Conservation (phyloP, 2,329 filamentous ascomycete species). For the Penicillium sp. region DNA sequence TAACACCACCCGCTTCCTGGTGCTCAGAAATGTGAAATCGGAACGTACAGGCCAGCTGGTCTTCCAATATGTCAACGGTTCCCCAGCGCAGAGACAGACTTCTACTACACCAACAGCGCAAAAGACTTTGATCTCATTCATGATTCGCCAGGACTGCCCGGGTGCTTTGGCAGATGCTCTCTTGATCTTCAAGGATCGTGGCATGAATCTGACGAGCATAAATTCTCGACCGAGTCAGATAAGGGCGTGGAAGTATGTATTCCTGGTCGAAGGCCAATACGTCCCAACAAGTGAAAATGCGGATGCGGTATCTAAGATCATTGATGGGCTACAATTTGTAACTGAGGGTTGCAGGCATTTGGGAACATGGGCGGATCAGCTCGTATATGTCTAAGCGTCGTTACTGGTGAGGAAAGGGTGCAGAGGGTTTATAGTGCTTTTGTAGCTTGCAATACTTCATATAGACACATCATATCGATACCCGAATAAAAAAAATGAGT, state of each 20-base stretch:
- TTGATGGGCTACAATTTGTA: too few relatives aligned
- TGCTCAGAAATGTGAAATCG: conserved; percentile 36
- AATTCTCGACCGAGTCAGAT: conserved; percentile 71
- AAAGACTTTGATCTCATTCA: conserved; percentile 77
- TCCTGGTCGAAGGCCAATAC: conserved; percentile 77
- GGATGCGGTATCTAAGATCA: too few relatives aligned
- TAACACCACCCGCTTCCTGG: conserved; percentile 43
- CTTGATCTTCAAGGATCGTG: conserved; percentile 62
- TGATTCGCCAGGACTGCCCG: conserved; percentile 63
- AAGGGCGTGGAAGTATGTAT: conserved; percentile 79
- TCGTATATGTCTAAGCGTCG: too few relatives aligned
- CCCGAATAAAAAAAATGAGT: too few relatives aligned
- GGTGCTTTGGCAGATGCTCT: conserved; percentile 78
- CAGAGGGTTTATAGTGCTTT: too few relatives aligned
- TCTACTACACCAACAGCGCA: conserved; percentile 17
- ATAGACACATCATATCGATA: too few relatives aligned
- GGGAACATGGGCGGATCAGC: conserved; percentile 35
- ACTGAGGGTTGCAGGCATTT: conserved; percentile 34
- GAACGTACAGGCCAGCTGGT: too few relatives aligned
- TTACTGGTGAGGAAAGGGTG: too few relatives aligned
- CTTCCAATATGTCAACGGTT: too few relatives aligned
- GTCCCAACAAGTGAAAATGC: too few relatives aligned
- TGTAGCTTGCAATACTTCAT: too few relatives aligned
- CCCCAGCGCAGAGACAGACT: too few relatives aligned
- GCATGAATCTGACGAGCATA: conserved; percentile 81